Evolutionary conservation across 768 basidiomycete genomes (phyloP).

Genomic region (Dioszegia crocea): DNA sequence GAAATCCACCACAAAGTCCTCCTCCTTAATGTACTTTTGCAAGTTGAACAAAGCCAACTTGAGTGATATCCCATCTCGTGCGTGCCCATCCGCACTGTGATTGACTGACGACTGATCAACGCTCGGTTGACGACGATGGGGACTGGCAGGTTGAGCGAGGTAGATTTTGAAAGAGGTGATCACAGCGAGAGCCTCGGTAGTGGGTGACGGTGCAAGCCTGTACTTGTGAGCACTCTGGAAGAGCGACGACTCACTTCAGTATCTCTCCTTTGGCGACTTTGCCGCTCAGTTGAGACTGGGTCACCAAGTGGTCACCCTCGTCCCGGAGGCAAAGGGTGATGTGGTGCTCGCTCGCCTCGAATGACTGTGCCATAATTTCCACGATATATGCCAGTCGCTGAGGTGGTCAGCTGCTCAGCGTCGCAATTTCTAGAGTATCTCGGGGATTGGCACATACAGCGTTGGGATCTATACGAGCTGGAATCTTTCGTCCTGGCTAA

Average conservation of each 20-base stretch:
- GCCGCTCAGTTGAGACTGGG: slow-evolving; percentile 39
- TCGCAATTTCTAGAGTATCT: too few relatives aligned
- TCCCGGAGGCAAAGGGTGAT: slow-evolving; percentile 44
- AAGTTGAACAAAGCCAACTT: slow-evolving; percentile 48
- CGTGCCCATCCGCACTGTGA: slow-evolving; percentile 10
- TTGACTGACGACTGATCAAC: slow-evolving; percentile 17
- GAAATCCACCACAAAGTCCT: slow-evolving; percentile 46
- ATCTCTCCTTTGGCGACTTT: slow-evolving; percentile 36
- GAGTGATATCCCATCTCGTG: slow-evolving; percentile 29
- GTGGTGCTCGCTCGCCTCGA: slow-evolving; percentile 38
- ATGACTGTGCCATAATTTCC: slow-evolving; percentile 40
- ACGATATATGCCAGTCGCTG: slow-evolving; percentile 38
- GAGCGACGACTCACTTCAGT: slow-evolving; percentile 27
- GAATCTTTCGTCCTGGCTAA: slow-evolving; percentile 25
- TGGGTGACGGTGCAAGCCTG: slow-evolving; percentile 42
- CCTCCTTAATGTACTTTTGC: slow-evolving; percentile 44
- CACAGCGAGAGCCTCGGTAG: slow-evolving; percentile 38
- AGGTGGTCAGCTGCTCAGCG: too few relatives aligned
- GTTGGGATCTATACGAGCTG: slow-evolving; percentile 41
- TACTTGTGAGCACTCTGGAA: background rate
- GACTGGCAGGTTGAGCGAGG: slow-evolving; percentile 10
- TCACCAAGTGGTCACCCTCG: slow-evolving; percentile 40
- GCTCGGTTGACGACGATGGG: slow-evolving; percentile 2
- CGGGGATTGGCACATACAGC: slow-evolving; percentile 40
- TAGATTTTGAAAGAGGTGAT: slow-evolving; percentile 27